Base-by-base conservation (phyloP, 345 rosid genomes). In the Eucalyptus leucophloia region DNA sequence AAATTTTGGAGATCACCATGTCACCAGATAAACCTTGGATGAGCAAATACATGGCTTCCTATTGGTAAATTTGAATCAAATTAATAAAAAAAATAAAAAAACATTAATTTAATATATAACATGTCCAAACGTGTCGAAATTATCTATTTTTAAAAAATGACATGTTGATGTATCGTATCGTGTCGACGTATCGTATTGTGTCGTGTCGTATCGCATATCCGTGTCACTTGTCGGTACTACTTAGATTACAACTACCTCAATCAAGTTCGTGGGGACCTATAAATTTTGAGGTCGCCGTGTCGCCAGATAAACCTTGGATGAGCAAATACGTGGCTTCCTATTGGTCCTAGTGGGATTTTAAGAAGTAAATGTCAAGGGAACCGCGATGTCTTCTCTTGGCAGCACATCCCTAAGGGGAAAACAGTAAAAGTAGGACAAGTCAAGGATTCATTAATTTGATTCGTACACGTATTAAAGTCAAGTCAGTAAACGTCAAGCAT, bases 71-170 rank as follows among this genome's bases (percentile, higher is more conserved):
- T 17, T 1, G 19, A 51, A 51, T 51, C 3, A 51, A 51, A 51
- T 51, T 51, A 51, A 51, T 7, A 7, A 51, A 51, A 51, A 51
- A 17, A 17, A n/a, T n/a, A n/a, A 51, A 13, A 15, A 49, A 5
- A 49, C 6, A 50, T 50, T 16, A 6, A 16, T 50, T 50, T 50
- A 50, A 50, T 50, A 50, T 16, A 51, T 7, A 18, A 51, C 9
- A 2, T 51, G 4, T 18, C 4, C 4, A 0, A 51, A 18, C 9
- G 0, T 51, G 0, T 51, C 2, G 2, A 8, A 51, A 18, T 51
- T 51, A 2, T 51, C 4, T 51, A 18, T 51, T 51, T 51, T 51
- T 18, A 1, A 18, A 51, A 51, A 51, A 51, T 51, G 1, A 51
- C n/a, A n/a, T n/a, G n/a, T n/a, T n/a, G n/a, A n/a, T n/a, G n/a